A percentile compares a stretch with the other conserved stretches of the same genome.
Evolutionary conservation across 2,329 filamentous ascomycete genomes (phyloP).

Genomic region (Claviceps purpurea): DNA sequence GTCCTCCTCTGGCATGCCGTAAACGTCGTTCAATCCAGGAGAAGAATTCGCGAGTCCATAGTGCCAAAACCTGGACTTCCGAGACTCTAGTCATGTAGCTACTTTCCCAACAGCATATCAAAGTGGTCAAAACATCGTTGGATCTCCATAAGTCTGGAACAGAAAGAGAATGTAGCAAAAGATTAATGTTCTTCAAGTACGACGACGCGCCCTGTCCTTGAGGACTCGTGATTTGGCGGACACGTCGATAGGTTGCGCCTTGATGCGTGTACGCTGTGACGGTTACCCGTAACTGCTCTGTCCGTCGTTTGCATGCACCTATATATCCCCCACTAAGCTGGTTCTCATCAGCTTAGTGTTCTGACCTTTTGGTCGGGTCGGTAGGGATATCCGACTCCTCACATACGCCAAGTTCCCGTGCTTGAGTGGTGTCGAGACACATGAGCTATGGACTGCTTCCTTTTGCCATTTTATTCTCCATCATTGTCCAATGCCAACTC

Average conservation of each 20-base stretch:
- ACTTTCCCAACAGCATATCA: constrained; percentile 19
- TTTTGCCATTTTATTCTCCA: not conserved
- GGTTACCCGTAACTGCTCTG: too few relatives aligned
- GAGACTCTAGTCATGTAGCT: constrained; percentile 40
- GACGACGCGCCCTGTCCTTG: constrained; percentile 29
- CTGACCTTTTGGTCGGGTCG: too few relatives aligned
- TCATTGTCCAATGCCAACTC: not conserved
- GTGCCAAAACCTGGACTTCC: constrained; percentile 35
- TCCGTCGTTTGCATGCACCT: too few relatives aligned
- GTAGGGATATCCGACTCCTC: too few relatives aligned
- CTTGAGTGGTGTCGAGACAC: constrained; percentile 37
- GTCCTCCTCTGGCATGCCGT: constrained; percentile 24
- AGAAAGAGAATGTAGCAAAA: constrained; percentile 33
- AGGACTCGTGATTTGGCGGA: constrained; percentile 16
- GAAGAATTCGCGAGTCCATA: constrained; percentile 35
- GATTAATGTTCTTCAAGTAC: constrained; percentile 36
- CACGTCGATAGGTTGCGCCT: constrained; percentile 38
- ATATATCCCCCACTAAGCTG: too few relatives aligned
- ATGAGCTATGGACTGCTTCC: constrained; percentile 31
- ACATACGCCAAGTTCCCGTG: constrained; percentile 38
- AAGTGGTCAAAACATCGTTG: not conserved
- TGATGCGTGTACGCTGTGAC: constrained; percentile 32
- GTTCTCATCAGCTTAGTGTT: too few relatives aligned
- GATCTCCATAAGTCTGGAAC: too few relatives aligned
- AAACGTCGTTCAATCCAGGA: constrained; percentile 34